Base-by-base conservation (phyloP, 495 filamentous ascomycete genomes). In the Margaritispora aquatica region DNA sequence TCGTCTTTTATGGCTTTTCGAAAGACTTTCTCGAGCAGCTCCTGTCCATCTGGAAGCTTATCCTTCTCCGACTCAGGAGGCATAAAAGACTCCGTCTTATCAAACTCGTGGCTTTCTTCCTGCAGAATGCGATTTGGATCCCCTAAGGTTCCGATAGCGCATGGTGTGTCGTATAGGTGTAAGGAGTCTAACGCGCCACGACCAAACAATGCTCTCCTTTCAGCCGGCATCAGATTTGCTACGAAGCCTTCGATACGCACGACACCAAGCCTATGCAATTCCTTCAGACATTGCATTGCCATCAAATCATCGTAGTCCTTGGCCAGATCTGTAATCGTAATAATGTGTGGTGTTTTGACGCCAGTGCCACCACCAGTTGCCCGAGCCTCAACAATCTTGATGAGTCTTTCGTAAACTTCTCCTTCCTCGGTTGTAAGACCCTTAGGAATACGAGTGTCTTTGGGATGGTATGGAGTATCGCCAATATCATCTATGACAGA, bases 301-400 rank as follows among this genome's bases (percentile, higher is more conserved):
- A 59, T 44, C 24, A 66, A 24, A 27, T 66, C 63, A 36, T 66
- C 63, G 23, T 59, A 62, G 36, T 66, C 63, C 31, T 63, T 62
- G 2, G 52, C 59, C n/a, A 66, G 27, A 55, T 66, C 63, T 8
- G 63, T 59, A 21, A 66, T 66, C 26, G 52, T 50, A 23, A 66
- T 11, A 23, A 66, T 46, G 10, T 55, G 52, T 21, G 63, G 63
- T 15, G 46, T 51, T 22, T 17, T n/a, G 11, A 47, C 11, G n/a
- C 10, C 23, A 24, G 26, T 31, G 17, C 17, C 21, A 19, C 22
- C 46, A 23, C 2, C 17, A 7, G 19, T 38, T 7, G 31, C 29
- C 1, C 55, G 36, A 21, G 54, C 19, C 2, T 44, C 51, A 1
- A 49, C 52, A 13, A 58, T 41, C 7, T 49, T 26, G 13, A 64